phyloP scores from a whole-genome alignment of 352 stramenopile genomes.

The Globisporangium iwayamae region DNA sequence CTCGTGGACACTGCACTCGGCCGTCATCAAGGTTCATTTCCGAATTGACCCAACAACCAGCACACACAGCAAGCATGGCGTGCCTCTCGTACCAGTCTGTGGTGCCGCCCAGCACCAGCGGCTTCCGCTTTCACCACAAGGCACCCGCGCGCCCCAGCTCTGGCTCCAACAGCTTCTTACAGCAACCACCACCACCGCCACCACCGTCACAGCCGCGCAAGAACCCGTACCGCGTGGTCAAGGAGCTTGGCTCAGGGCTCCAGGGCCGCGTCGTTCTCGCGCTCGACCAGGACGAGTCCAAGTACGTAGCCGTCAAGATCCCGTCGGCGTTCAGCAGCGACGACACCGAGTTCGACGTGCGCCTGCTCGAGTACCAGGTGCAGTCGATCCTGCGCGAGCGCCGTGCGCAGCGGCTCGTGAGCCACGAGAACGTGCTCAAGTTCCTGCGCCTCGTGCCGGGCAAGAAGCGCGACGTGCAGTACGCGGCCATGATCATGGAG shows the following conservation, averaged over 20 bases:
- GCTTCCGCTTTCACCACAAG: slow-evolving; percentile 8
- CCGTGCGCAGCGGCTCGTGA: slow-evolving; percentile 47
- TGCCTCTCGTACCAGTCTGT: slow-evolving; percentile 6
- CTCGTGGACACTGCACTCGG: neutral
- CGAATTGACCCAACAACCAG: neutral
- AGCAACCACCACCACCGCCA: neutral
- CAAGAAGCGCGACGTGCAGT: slow-evolving; percentile 38
- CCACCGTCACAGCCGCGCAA: slow-evolving; percentile 10
- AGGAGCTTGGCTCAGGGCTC: slow-evolving; percentile 58
- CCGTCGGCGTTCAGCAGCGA: slow-evolving; percentile 39
- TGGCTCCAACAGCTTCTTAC: neutral
- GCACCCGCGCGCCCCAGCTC: neutral
- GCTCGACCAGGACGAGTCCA: slow-evolving; percentile 38
- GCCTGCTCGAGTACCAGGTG: slow-evolving; percentile 58
- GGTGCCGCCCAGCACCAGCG: slow-evolving; percentile 4
- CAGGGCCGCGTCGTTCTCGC: slow-evolving; percentile 64
- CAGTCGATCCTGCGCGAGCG: slow-evolving; percentile 60
- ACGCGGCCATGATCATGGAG: slow-evolving; percentile 75
- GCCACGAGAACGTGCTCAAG: slow-evolving; percentile 57
- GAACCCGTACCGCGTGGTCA: slow-evolving; percentile 43
- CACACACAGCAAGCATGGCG: slow-evolving; percentile 9
- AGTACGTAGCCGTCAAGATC: slow-evolving; percentile 72
- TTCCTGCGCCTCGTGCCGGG: slow-evolving; percentile 39
- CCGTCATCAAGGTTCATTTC: neutral
- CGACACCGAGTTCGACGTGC: slow-evolving; percentile 22